Percentiles rank a stretch among this genome's conserved stretches.
Evolutionary conservation across 495 filamentous ascomycete species (phyloP).

Genomic region (Penicillium angulare): DNA sequence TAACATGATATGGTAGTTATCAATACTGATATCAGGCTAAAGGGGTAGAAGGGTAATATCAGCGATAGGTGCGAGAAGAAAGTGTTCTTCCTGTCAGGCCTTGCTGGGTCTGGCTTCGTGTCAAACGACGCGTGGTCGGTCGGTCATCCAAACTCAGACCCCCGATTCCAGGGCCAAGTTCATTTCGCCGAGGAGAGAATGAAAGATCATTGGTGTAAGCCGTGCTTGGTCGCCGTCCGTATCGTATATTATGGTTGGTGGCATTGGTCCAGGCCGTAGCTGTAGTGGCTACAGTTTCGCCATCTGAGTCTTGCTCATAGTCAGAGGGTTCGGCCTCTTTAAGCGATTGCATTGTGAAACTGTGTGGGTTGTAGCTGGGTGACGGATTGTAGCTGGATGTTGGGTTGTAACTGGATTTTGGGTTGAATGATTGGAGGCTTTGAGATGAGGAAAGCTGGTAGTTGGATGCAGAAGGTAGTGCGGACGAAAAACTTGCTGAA

Average conservation of each 20-base stretch:
- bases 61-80: not conserved
- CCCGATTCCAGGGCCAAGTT: constrained; percentile 39
- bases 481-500: constrained; percentile 33
- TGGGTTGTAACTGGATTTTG: no score
- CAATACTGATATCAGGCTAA: no score
- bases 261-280: constrained; percentile 36
- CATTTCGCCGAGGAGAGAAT: constrained; percentile 34
- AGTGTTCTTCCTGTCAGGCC: not conserved
- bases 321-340: constrained; percentile 37
- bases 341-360: constrained; percentile 38
- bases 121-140: constrained; percentile 34
- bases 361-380: constrained; percentile 31
- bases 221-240: constrained; percentile 22
- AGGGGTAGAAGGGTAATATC: not conserved
- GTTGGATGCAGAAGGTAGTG: constrained; percentile 24
- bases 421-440: constrained; percentile 9
- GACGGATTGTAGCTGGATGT: no score
- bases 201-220: constrained; percentile 6
- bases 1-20: no score
- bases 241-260: constrained; percentile 41
- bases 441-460: constrained; percentile 23
- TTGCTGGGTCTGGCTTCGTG: constrained; percentile 40
- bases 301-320: constrained; percentile 44
- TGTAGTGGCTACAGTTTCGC: constrained; percentile 39
- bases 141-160: constrained; percentile 44